Base-by-base conservation (phyloP, 108 stramenopile species). In the Conticribra weissflogii region DNA sequence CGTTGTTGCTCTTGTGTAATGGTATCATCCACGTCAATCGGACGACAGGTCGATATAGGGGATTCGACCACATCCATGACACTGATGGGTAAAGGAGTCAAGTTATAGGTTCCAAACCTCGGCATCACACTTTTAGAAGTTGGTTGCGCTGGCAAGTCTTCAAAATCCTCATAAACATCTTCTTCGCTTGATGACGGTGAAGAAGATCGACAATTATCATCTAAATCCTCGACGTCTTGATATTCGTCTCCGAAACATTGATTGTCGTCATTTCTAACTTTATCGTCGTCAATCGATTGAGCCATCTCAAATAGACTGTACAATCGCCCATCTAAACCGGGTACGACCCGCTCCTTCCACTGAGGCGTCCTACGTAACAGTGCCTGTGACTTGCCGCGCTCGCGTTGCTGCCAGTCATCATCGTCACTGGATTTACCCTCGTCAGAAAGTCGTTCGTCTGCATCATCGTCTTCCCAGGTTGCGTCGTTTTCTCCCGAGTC, bases 241-340 rank as follows among this genome's bases (percentile, higher is more conserved):
- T 28, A 24, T 18, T 46, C 56, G 60, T 53, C 36, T 18, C 50
- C 30, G 21, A 45, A 2, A 54, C 77, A 66, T 30, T 81, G 29
- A 52, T 81, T 28, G 23, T 62, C 69, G 15, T 50, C 67, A 15
- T 63, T 34, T 1, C 28, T 8, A 2, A 48, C 22, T 32, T 76
- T 68, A 59, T 55, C 58, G 22, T 54, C 52, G 16, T 47, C 23
- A 3, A 15, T 53, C n/a, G n/a, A n/a, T n/a, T n/a, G n/a, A n/a
- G n/a, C n/a, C 9, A 56, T 49, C 5, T 72, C 63, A 22, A 50
- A 62, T 9, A 80, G 61, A 33, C 54, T 60, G 58, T 90, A 93
- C 48, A 94, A 76, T 48, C 58, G 46, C 27, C 92, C 92, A 77
- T 94, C 89, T 70, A 91, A 59, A 17, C 87, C 87, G 12, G 92